Conservation (phyloP, 805 yeast genomes). For the Pichia thaimueangensis region DNA sequence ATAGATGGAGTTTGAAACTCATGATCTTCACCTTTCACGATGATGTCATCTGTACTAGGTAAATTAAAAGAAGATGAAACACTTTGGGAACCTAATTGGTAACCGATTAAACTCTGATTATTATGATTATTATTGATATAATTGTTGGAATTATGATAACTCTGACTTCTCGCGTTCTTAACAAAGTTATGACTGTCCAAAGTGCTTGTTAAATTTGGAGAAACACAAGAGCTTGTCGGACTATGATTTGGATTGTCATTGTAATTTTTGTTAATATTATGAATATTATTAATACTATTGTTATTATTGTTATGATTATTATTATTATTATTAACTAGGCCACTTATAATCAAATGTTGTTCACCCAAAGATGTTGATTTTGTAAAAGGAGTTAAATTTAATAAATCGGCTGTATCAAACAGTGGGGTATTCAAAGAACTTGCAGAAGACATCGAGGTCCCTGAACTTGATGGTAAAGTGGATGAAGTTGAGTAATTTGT, state of each 20-base stretch:
- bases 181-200: too few species aligned
- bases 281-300: not conserved
- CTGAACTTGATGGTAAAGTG: not conserved
- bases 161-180: too few species aligned
- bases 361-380: not conserved
- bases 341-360: not conserved
- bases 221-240: constrained; percentile 9
- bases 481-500: not conserved
- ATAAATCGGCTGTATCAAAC: not conserved
- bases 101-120: too few species aligned
- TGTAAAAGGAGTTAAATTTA: not conserved
- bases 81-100: too few species aligned
- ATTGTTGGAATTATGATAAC: too few species aligned
- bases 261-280: not conserved
- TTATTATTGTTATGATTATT: too few species aligned
- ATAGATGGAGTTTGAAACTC: not conserved
- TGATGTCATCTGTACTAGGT: not conserved
- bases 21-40: not conserved
- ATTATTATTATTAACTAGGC: not conserved
- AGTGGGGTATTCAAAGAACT: not conserved
- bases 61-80: too few species aligned
- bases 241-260: not conserved
- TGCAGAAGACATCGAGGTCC: not conserved
- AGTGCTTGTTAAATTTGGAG: constrained; percentile 3
- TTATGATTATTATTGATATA: too few species aligned